Base-by-base conservation (phyloP, 805 yeast species). In the Scheffersomyces ergatensis region DNA sequence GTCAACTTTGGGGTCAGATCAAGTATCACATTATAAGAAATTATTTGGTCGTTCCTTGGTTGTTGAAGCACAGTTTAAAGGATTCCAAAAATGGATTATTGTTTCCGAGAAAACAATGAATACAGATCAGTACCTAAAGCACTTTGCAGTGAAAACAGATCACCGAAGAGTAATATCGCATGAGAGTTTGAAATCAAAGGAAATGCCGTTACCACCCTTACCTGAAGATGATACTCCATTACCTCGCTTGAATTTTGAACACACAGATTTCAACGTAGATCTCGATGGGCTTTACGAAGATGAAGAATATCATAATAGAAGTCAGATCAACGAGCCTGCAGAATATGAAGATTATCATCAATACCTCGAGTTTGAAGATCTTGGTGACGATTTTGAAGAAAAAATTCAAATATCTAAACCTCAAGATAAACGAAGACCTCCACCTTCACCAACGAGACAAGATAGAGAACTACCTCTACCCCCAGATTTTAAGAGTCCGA, bases 41-140 rank as follows among this genome's bases (percentile, higher is more conserved):
- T 60, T 83, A 1, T 89, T 89, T 66, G 96, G 96, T 8, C 75
- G 93, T 48, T 82, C 95, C 0, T 71, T 87, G 41, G 87, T 89
- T 5, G 77, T 87, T 38, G 96, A 89, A 51, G 88, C 87, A 33
- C 88, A 86, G 34, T 72, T 85, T 48, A 82, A 81, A 48, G 90
- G 89, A 71, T 51, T 85, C 76, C 82, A 77, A 49, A 85, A 85
- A 60, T 86, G 93, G 93, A 75, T 85, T 19, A 76, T 85, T 13
- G 69, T 86, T 15, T 85, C 87, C 46, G 95, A 86, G 56, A 77
- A 77, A 43, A 77, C 79, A 40, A 62, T 80, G 42, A 59, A 57
- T 18, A 41, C 68, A 0, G 66, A 62, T 3, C 68, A 62, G 20
- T 69, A 67, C 41, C 39, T 65, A 16, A 39, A 47, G 4, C 54